A percentile compares a stretch with the other conserved stretches of the same genome.
Conservation (phyloP, 345 rosid genomes). For the Conringia planisiliqua region DNA sequence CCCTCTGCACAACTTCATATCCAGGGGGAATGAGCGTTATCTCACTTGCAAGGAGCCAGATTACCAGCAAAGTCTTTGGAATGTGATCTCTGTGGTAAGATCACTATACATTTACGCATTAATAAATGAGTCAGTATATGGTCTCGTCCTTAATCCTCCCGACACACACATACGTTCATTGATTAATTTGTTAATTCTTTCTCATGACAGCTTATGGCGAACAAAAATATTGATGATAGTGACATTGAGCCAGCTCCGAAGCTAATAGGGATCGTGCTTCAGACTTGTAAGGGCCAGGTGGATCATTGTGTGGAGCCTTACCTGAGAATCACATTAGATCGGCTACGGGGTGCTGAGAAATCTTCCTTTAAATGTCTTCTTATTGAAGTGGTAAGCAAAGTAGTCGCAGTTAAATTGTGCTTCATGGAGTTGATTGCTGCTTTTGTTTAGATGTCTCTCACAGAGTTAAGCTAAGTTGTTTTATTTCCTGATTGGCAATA, state of each 20-base stretch:
- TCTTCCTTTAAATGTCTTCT: constrained; percentile 91
- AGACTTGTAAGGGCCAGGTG: constrained; percentile 95
- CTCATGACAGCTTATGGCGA: constrained; percentile 63
- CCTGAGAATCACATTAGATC: constrained; percentile 73
- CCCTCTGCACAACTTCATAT: constrained; percentile 92
- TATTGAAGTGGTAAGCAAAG: constrained; percentile 81
- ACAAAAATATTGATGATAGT: constrained; percentile 78
- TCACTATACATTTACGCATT: constrained; percentile 8
- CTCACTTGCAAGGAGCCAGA: constrained; percentile 85
- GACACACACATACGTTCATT: not conserved
- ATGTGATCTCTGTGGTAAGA: constrained; percentile 79
- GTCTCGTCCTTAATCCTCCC: not conserved
- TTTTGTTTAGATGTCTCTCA: not conserved
- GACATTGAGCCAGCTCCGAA: constrained; percentile 98
- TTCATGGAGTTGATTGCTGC: not conserved
- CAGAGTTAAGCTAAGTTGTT: not conserved
- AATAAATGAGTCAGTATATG: not conserved
- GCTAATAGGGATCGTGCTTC: constrained; percentile 87
- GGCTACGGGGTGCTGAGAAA: constrained; percentile 70
- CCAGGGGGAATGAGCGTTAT: constrained; percentile 83
- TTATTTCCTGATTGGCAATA: constrained; percentile 7
- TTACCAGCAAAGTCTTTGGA: constrained; percentile 98
- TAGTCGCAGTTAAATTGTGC: constrained; percentile 6
- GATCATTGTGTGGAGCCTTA: constrained; percentile 98
- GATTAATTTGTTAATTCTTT: constrained; percentile 2